Evolutionary conservation across 2,329 filamentous ascomycete genomes (phyloP).

Genomic region (Aureobasidium subglaciale): DNA sequence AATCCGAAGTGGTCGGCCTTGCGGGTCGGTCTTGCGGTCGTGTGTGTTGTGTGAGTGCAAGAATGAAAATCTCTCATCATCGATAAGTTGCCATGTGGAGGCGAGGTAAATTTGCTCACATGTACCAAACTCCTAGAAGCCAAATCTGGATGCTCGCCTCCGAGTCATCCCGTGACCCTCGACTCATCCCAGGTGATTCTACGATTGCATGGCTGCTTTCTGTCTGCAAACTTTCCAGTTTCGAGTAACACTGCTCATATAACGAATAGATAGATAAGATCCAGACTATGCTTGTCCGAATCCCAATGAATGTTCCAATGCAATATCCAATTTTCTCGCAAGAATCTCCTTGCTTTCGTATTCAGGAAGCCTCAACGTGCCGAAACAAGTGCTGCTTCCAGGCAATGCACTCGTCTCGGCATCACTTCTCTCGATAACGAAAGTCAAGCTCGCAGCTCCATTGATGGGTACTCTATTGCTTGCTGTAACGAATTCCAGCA

Average conservation of each 20-base stretch:
- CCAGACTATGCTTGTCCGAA: slow-evolving; percentile 17
- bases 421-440: slow-evolving; percentile 73
- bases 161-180: no score
- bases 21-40: no score
- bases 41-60: no score
- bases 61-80: no score
- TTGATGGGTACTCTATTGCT: slow-evolving; percentile 85
- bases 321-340: slow-evolving; percentile 69
- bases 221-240: no score
- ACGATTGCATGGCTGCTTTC: no score
- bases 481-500: slow-evolving; percentile 93
- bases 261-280: neutral
- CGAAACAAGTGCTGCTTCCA: slow-evolving; percentile 89
- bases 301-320: slow-evolving; percentile 60
- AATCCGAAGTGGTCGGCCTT: no score
- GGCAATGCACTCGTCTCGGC: slow-evolving; percentile 60
- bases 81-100: no score
- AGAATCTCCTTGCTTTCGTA: slow-evolving; percentile 67
- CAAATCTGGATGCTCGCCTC: no score
- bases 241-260: neutral
- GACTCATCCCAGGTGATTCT: no score
- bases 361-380: slow-evolving; percentile 75
- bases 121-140: no score
- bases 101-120: no score
- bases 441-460: slow-evolving; percentile 73